Base-by-base conservation (phyloP, 495 filamentous ascomycete genomes). In the Parachaetomium inaequale region DNA sequence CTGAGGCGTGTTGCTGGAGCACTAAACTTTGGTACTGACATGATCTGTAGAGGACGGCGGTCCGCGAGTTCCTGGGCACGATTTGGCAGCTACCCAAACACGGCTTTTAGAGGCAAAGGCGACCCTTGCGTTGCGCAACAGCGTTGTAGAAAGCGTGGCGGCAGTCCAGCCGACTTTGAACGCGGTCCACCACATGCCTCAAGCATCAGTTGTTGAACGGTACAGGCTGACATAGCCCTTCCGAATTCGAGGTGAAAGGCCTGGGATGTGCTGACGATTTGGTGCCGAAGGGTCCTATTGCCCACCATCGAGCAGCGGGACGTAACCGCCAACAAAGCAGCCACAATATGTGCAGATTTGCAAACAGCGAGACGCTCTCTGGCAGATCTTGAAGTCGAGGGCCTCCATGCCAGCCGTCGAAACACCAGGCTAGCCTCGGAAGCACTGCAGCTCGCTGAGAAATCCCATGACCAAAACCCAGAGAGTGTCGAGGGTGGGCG, bases 131-230 rank as follows among this genome's bases (percentile, higher is more conserved):
- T 77, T 92, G 58, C 84, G 83, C 58, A 84, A 84, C 66, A 84
- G 82, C 63, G 82, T 90, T n/a, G 74, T 88, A 14, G 82, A 85
- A 52, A 85, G 78, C 54, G 83, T 89, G 28, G 73, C 93, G 61
- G 82, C 83, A 64, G 84, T 85, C 25, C 87, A 89, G 67, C 90
- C 90, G 11, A 86, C 86, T 51, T 74, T 95, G 55, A 91, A 89
- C 68, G 87, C 90, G 1, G 82, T 92, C 55, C 89, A 93, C 70
- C 75, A 84, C 52, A 88, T 85, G 50, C 85, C 81, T 3, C 81
- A 84, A 49, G 78, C 83, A n/a, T 84, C 83, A 3, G 81, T 81
- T 47, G 75, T 85, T 63, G 89, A 93, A 73, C 81, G 87, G 89
- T 91, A 82, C 29, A 64, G n/a, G 50, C 36, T 40, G 58, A 29